Conservation (phyloP, 495 filamentous ascomycete species). For the Penicillium egyptiacum region DNA sequence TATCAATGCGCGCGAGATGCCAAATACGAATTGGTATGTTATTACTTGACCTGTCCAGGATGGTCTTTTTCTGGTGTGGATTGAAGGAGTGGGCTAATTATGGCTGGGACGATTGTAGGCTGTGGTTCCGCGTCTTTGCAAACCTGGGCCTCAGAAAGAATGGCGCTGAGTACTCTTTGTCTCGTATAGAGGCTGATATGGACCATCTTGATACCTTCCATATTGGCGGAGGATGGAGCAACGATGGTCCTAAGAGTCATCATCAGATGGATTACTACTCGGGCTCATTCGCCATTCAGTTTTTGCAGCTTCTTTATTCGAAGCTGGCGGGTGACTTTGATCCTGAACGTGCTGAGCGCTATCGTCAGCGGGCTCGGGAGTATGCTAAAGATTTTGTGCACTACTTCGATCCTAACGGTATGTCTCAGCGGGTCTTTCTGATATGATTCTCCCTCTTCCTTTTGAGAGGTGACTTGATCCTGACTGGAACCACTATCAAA, state of each 20-base stretch:
- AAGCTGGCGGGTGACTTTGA: slow-evolving; percentile 69
- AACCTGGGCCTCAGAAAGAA: slow-evolving; percentile 74
- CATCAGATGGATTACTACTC: slow-evolving; percentile 85
- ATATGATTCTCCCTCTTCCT: neutral
- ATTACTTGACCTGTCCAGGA: neutral
- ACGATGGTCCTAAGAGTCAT: slow-evolving; percentile 73
- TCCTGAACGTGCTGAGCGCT: slow-evolving; percentile 64
- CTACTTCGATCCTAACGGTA: slow-evolving; percentile 68
- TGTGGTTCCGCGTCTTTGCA: slow-evolving; percentile 82
- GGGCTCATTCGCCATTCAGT: slow-evolving; percentile 77
- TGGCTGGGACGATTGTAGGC: slow-evolving; percentile 18
- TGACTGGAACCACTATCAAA: neutral
- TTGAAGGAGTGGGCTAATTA: neutral
- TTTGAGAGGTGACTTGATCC: slow-evolving; percentile 2
- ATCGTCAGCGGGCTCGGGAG: slow-evolving; percentile 61
- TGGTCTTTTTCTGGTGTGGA: neutral
- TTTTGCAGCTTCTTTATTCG: slow-evolving; percentile 73
- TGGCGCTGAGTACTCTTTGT: slow-evolving; percentile 62
- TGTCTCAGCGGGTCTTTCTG: slow-evolving; percentile 2
- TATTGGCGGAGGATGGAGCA: slow-evolving; percentile 75
- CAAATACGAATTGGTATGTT: slow-evolving; percentile 57
- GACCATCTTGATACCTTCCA: slow-evolving; percentile 78
- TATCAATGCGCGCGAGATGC: slow-evolving; percentile 73
- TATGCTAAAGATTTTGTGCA: slow-evolving; percentile 71
- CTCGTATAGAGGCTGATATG: slow-evolving; percentile 68